These are phyloP conservation scores for Cladosporium velox DNA, from an alignment of 2,329 filamentous ascomycete genomes.

Conservation along the genomic window DNA sequence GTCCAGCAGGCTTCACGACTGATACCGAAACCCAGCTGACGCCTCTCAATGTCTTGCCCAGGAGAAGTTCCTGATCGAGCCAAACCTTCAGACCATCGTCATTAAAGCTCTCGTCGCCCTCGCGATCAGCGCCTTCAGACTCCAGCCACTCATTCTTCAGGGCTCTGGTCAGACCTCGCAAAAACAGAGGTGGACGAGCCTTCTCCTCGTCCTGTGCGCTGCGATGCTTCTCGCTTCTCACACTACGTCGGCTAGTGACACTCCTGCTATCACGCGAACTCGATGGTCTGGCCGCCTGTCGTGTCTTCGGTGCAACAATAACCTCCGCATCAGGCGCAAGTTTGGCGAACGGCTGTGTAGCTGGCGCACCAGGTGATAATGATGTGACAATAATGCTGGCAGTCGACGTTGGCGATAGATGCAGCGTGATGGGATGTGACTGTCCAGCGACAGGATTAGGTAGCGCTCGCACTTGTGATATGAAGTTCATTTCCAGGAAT, in stretches of 20 bases:
- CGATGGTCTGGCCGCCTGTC: conserved; percentile 61
- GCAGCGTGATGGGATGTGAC: conserved; percentile 81
- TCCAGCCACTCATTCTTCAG: conserved; percentile 75
- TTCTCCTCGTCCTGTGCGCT: conserved; percentile 65
- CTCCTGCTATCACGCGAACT: conserved; percentile 76
- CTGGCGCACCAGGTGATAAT: conserved; percentile 71
- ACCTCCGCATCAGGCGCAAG: conserved; percentile 93
- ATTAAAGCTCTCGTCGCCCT: conserved; percentile 52
- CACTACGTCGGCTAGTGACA: conserved; percentile 75
- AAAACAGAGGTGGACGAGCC: conserved; percentile 67
- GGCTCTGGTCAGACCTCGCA: conserved; percentile 74
- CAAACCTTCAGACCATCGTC: conserved; percentile 71
- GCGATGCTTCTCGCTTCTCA: conserved; percentile 62
- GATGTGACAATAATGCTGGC: conserved; percentile 87
- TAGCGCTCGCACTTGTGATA: conserved; percentile 88
- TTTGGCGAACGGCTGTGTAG: conserved; percentile 79
- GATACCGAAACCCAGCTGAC: conserved; percentile 78
- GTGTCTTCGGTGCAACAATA: conserved; percentile 91
- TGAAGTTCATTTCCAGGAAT: conserved; percentile 90
- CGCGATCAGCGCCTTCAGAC: conserved; percentile 41
- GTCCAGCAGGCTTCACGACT: conserved; percentile 78
- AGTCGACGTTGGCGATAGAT: conserved; percentile 92
- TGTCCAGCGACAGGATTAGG: conserved; percentile 70
- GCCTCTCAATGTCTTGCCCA: conserved; percentile 71
- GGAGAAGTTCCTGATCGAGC: conserved; percentile 77